Conservation (phyloP, 768 basidiomycete genomes). For the Suillus ampliporus region DNA sequence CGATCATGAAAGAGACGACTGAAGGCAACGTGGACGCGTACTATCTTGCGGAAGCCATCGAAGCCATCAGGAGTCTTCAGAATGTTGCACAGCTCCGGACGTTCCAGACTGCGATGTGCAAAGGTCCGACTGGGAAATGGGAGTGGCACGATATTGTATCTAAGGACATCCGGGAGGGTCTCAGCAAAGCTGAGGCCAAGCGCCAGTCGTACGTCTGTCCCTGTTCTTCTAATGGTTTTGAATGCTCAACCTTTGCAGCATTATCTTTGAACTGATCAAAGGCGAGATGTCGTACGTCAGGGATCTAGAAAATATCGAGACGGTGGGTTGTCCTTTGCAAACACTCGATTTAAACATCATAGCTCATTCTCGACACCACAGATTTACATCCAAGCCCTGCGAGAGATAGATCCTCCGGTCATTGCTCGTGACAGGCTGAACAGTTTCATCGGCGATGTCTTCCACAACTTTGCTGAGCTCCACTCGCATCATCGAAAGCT, state of each 20-base stretch:
- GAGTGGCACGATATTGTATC: slow-evolving; percentile 92
- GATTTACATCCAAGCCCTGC: slow-evolving; percentile 85
- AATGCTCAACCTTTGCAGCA: slow-evolving; percentile 47
- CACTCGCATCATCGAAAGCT: slow-evolving; percentile 75
- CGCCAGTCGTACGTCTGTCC: slow-evolving; percentile 73
- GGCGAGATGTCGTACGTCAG: slow-evolving; percentile 95
- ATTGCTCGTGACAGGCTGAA: slow-evolving; percentile 73
- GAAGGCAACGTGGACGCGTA: slow-evolving; percentile 83
- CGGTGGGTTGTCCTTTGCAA: slow-evolving; percentile 48
- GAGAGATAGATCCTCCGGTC: slow-evolving; percentile 66
- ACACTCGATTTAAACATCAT: not conserved
- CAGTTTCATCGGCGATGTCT: slow-evolving; percentile 83
- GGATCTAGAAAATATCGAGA: slow-evolving; percentile 86
- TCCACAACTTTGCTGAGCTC: slow-evolving; percentile 85
- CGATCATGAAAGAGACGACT: slow-evolving; percentile 83
- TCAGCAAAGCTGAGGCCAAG: slow-evolving; percentile 79
- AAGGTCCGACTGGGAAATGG: slow-evolving; percentile 78
- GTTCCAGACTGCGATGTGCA: slow-evolving; percentile 90
- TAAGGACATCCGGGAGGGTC: slow-evolving; percentile 59
- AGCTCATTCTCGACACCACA: slow-evolving; percentile 33
- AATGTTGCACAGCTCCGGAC: slow-evolving; percentile 82
- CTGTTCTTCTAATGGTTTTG: slow-evolving; percentile 1
- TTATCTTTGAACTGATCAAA: slow-evolving; percentile 94
- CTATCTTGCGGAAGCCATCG: slow-evolving; percentile 82
- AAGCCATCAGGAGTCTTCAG: slow-evolving; percentile 83